These are phyloP conservation scores for Filobasidium uniguttulatum DNA, from an alignment of 1,284 basidiomycete species.

Conservation along the genomic window DNA sequence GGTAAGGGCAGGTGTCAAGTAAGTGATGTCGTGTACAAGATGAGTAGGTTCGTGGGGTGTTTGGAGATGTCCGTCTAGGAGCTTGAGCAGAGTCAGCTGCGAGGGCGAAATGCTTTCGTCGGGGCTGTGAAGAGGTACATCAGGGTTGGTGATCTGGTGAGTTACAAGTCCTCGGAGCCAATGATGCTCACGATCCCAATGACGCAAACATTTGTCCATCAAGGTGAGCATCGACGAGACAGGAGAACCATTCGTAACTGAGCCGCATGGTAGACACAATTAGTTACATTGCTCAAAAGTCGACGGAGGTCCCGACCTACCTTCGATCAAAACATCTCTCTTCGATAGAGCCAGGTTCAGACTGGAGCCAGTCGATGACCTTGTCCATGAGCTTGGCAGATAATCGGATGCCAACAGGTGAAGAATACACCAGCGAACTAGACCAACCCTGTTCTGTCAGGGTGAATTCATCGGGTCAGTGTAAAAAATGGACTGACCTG, in stretches of 20 bases:
- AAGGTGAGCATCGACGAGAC: slow-evolving; percentile 34
- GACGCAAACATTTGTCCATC: slow-evolving; percentile 32
- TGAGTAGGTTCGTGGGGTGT: slow-evolving; percentile 4
- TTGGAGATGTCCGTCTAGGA: slow-evolving; percentile 66
- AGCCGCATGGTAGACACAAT: neutral
- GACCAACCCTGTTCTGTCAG: too few species aligned
- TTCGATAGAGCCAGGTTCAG: slow-evolving; percentile 4
- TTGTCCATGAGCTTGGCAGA: slow-evolving; percentile 40
- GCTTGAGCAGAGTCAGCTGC: slow-evolving; percentile 69
- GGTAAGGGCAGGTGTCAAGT: slow-evolving; percentile 18
- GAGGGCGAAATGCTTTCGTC: slow-evolving; percentile 65
- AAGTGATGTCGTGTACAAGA: slow-evolving; percentile 8
- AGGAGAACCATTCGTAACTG: slow-evolving; percentile 39
- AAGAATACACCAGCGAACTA: too few species aligned
- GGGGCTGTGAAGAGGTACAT: slow-evolving; percentile 36
- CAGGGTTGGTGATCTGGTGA: neutral
- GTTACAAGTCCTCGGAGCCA: neutral
- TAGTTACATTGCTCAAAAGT: neutral
- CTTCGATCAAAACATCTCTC: slow-evolving; percentile 7
- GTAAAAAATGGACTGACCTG: slow-evolving; percentile 43
- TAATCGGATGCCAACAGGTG: slow-evolving; percentile 38
- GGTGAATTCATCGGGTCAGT: slow-evolving; percentile 4
- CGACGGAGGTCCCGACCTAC: neutral
- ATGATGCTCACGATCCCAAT: slow-evolving; percentile 34
- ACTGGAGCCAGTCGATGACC: slow-evolving; percentile 10